These are phyloP conservation scores for Suillus cothurnatus DNA, from an alignment of 768 basidiomycete genomes.

Conservation along the genomic window DNA sequence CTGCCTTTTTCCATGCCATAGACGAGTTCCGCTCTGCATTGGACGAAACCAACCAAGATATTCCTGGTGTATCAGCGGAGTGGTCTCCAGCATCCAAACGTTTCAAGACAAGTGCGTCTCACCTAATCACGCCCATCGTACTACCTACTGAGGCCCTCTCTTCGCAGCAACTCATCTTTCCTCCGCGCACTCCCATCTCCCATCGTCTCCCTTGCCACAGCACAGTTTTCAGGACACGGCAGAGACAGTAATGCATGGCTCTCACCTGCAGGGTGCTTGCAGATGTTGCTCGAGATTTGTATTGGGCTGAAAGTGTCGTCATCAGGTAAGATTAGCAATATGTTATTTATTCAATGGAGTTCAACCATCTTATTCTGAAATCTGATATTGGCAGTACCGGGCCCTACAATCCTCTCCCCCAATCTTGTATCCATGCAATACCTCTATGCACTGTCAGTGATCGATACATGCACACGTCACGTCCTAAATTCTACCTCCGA, in stretches of 20 bases:
- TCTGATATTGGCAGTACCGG: constrained; percentile 2
- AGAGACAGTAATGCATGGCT: constrained; percentile 91
- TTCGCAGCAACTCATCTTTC: constrained; percentile 71
- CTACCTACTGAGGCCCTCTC: neutral
- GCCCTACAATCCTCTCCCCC: constrained; percentile 33
- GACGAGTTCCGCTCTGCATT: constrained; percentile 31
- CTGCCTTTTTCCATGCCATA: constrained; percentile 59
- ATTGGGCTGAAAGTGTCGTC: constrained; percentile 20
- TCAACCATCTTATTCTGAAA: neutral
- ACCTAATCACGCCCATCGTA: neutral
- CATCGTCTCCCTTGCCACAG: constrained; percentile 80
- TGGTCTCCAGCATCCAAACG: constrained; percentile 94
- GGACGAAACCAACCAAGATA: constrained; percentile 25
- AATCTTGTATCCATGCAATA: constrained; percentile 94
- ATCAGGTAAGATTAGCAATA: constrained; percentile 12
- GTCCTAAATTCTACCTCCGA: constrained; percentile 46
- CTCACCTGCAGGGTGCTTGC: constrained; percentile 87
- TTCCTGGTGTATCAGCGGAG: constrained; percentile 71
- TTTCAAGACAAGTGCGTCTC: constrained; percentile 80
- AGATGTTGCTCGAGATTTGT: constrained; percentile 46
- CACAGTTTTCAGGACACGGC: constrained; percentile 87
- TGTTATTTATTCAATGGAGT: neutral
- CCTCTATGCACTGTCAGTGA: constrained; percentile 86
- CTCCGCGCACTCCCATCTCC: constrained; percentile 73
- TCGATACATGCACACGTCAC: constrained; percentile 83